phyloP scores from a whole-genome alignment of 1,139 yeast genomes.

The Pichia sorboxylosa region DNA sequence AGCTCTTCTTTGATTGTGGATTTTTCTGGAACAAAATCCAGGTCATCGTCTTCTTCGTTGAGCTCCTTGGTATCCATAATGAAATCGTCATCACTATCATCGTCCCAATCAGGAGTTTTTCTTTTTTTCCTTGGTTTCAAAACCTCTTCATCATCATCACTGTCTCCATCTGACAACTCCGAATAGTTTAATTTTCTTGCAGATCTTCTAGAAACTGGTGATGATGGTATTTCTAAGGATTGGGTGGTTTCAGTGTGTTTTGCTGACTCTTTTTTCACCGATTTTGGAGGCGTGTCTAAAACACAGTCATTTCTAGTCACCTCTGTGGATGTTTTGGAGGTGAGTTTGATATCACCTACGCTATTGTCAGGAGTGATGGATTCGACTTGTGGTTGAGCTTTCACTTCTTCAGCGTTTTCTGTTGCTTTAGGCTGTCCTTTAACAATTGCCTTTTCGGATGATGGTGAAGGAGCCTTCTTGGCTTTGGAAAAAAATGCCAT shows the following conservation, averaged over 20 bases:
- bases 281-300: slow-evolving; percentile 12
- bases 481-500: slow-evolving; percentile 39
- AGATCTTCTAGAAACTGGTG: slow-evolving; percentile 15
- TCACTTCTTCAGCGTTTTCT: slow-evolving; percentile 2
- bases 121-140: slow-evolving; percentile 11
- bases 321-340: neutral
- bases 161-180: slow-evolving; percentile 28
- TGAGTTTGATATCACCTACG: slow-evolving; percentile 8
- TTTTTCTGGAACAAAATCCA: slow-evolving; percentile 14
- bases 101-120: slow-evolving; percentile 18
- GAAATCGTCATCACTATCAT: slow-evolving; percentile 22
- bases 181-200: slow-evolving; percentile 27
- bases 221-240: slow-evolving; percentile 12
- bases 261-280: slow-evolving; percentile 4
- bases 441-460: no score
- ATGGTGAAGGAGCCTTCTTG: neutral
- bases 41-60: slow-evolving; percentile 15
- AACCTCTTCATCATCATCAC: slow-evolving; percentile 19
- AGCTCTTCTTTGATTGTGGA: slow-evolving; percentile 8
- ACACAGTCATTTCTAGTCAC: neutral
- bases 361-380: slow-evolving; percentile 13
- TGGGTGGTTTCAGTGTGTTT: neutral
- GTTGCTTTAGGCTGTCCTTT: no score
- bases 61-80: slow-evolving; percentile 10
- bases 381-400: neutral